Percentiles rank a stretch among this genome's conserved stretches.
Conservation (phyloP, 441 rosid genomes). For the Adansonia gregorii region DNA sequence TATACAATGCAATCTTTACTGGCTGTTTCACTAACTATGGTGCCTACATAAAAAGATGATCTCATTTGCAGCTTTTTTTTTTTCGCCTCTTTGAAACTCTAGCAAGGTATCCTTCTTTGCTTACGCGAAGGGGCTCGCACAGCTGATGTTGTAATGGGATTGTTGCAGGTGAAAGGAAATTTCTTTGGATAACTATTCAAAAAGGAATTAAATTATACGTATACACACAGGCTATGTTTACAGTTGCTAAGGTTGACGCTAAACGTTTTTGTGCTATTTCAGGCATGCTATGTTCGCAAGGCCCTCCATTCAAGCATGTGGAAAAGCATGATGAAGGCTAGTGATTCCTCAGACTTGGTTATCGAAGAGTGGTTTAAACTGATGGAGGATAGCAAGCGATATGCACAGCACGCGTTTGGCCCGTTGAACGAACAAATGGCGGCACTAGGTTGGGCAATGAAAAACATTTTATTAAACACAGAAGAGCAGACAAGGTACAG, state of each 20-base stretch:
- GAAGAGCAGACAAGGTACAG: slow-evolving; percentile 69
- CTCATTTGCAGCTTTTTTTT: slow-evolving; percentile 1
- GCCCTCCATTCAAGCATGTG: slow-evolving; percentile 42
- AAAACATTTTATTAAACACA: slow-evolving; percentile 63
- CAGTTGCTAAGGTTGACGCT: slow-evolving; percentile 11
- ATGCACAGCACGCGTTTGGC: slow-evolving; percentile 36
- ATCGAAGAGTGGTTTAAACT: slow-evolving; percentile 51
- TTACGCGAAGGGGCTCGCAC: slow-evolving; percentile 62
- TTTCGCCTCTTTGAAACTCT: slow-evolving; percentile 26
- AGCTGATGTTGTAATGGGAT: slow-evolving; percentile 49
- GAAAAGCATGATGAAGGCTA: slow-evolving; percentile 30
- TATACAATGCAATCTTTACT: slow-evolving; percentile 3
- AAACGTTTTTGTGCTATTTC: slow-evolving; percentile 17
- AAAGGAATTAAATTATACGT: background rate
- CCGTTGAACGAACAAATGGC: slow-evolving; percentile 56
- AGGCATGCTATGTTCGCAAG: slow-evolving; percentile 65
- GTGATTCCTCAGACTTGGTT: slow-evolving; percentile 27
- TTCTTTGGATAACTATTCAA: background rate
- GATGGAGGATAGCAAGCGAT: slow-evolving; percentile 49
- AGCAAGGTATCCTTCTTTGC: slow-evolving; percentile 59
- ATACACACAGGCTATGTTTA: slow-evolving; percentile 8
- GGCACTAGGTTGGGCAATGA: slow-evolving; percentile 65
- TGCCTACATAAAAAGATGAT: background rate
- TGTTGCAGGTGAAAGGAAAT: slow-evolving; percentile 55
- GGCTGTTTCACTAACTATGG: background rate